Evolutionary conservation across 331 rosid species (phyloP).

Genomic region (Acacia concinna): DNA sequence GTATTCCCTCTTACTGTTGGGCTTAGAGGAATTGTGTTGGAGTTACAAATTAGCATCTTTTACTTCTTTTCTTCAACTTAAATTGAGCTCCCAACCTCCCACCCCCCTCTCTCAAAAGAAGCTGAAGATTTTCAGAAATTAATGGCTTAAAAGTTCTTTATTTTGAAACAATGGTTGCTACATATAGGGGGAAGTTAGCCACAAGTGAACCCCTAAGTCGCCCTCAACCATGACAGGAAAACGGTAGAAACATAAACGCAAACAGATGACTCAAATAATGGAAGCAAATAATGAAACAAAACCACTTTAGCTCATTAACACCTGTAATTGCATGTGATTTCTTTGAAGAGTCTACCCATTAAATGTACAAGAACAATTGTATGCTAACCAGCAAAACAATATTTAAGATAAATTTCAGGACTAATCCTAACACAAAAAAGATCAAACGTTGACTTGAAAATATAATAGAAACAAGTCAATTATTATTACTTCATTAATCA

Average conservation of each 20-base stretch:
- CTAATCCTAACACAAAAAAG: not conserved
- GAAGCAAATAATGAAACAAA: not conserved
- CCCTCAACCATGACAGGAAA: not conserved
- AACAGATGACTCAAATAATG: not conserved
- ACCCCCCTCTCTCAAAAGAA: not conserved
- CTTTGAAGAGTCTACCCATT: not conserved
- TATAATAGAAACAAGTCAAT: not conserved
- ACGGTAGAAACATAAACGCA: not conserved
- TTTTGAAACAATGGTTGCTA: not conserved
- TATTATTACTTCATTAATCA: not conserved
- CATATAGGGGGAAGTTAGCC: not conserved
- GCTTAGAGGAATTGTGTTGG: constrained; percentile 4
- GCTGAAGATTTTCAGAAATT: not conserved
- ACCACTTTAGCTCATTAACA: not conserved
- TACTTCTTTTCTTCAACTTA: not conserved
- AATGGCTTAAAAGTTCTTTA: not conserved
- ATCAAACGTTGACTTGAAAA: not conserved
- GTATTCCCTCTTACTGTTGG: not conserved
- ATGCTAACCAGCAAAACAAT: not conserved
- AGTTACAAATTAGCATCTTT: not conserved
- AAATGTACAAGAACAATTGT: not conserved
- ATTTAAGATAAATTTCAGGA: not conserved
- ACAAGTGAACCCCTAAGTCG: not conserved
- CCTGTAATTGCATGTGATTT: not conserved
- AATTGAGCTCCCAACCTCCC: not conserved